Evolutionary conservation across 2,329 filamentous ascomycete species (phyloP).

Genomic region (Arachnomyces sp.): DNA sequence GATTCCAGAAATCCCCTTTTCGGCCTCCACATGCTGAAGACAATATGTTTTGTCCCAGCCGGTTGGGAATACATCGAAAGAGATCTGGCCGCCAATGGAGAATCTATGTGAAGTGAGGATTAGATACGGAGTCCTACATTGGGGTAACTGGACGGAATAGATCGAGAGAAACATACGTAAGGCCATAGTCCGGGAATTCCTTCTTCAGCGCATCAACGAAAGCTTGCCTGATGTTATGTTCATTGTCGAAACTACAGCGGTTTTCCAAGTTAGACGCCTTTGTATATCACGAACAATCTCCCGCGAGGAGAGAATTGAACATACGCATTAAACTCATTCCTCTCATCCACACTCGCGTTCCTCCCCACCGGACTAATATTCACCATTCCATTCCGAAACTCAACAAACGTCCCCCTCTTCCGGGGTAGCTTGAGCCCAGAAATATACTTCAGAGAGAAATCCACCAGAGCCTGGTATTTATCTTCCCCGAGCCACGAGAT

Average conservation of each 20-base stretch:
- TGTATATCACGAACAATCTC: neutral
- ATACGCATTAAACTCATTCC: conserved; percentile 66
- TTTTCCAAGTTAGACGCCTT: neutral
- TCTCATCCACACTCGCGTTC: conserved; percentile 74
- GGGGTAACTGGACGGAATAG: neutral
- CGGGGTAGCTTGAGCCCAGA: conserved; percentile 54
- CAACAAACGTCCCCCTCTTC: conserved; percentile 60
- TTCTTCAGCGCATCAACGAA: conserved; percentile 72
- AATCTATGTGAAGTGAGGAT: conserved; percentile 47
- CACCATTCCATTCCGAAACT: conserved; percentile 61
- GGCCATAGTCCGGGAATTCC: conserved; percentile 71
- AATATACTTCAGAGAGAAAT: conserved; percentile 54
- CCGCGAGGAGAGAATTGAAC: conserved; percentile 11
- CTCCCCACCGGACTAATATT: conserved; percentile 61
- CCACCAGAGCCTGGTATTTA: conserved; percentile 56
- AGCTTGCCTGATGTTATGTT: conserved; percentile 65
- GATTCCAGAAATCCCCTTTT: conserved; percentile 57
- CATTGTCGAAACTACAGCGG: conserved; percentile 58
- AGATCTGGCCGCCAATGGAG: conserved; percentile 95
- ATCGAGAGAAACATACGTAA: conserved; percentile 59
- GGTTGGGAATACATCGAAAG: conserved; percentile 92
- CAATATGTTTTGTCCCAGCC: conserved; percentile 99
- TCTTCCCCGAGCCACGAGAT: conserved; percentile 86
- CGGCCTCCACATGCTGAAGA: conserved; percentile 74
- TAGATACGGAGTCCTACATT: conserved; percentile 2